Base-by-base conservation (phyloP, 1,284 basidiomycete species). In the Uromyces viciae-fabae region DNA sequence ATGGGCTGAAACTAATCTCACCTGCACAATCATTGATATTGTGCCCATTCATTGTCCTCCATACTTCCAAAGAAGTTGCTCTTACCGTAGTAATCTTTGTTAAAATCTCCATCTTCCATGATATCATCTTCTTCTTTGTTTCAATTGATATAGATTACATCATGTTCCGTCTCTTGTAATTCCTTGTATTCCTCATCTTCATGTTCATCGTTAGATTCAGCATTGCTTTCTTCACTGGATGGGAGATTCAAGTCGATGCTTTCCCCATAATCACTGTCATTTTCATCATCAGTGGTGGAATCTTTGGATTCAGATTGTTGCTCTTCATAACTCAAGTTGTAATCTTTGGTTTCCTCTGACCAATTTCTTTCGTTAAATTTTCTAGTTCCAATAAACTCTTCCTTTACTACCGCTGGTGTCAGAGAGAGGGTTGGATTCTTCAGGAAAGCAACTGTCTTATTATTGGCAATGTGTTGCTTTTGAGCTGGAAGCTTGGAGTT, bases 311-410 rank as follows among this genome's bases (percentile, higher is more conserved):
- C 68, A 4, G 38, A 8, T 3, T 71, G 36, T 5, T 71, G 3
- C 43, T 71, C 68, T 71, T 40, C 17, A 19, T 15, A n/a, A 40
- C n/a, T 25, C 25, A 71, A 31, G 25, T 43, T 17, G 49, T 73
- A 73, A 3, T 25, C 71, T n/a, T 54, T 54, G 3, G 71, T 54
- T 11, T 42, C 42, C 4, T 25, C 19, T 33, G n/a, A 17, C 71
- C 71, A 73, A 28, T 52, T 3, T 73, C 28, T 52, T 31, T 73
- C 71, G 7, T 42, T 52, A 73, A 73, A 73, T n/a, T n/a, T n/a
- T 54, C 28, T 54, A 15, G 17, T 31, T 11, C 28, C 25, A 31
- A 2, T 4, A 8, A 52, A 28, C 42, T 54, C 54, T 54, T 73
- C 42, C 15, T 52, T 28, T 3, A 46, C 43, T 19, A 15, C 33